Evolutionary conservation across 2,329 filamentous ascomycete genomes (phyloP).

Genomic region (Davidsoniella virescens): DNA sequence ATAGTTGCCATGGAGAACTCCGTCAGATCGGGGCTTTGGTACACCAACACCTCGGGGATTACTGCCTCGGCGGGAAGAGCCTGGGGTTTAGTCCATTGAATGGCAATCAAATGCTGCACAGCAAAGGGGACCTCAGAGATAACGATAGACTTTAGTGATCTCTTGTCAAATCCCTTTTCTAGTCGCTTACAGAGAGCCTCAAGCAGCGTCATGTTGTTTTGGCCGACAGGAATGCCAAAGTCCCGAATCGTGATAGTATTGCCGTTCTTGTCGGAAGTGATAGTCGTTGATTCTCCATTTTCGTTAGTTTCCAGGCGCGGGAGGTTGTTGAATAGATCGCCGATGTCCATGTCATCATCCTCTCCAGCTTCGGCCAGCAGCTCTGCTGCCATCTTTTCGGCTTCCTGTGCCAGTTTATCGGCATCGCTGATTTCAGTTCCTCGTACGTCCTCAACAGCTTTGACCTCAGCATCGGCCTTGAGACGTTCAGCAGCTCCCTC

Average conservation of each 20-base stretch:
- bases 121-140: constrained; percentile 61
- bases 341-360: constrained; percentile 33
- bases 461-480: not conserved
- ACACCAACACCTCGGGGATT: constrained; percentile 20
- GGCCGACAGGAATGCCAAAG: constrained; percentile 68
- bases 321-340: constrained; percentile 39
- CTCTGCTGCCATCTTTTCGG: constrained; percentile 41
- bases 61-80: constrained; percentile 28
- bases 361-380: constrained; percentile 37
- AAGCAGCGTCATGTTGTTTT: constrained; percentile 58
- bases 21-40: constrained; percentile 29
- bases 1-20: constrained; percentile 59
- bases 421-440: constrained; percentile 18
- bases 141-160: constrained; percentile 48
- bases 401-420: constrained; percentile 38
- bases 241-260: constrained; percentile 39
- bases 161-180: constrained; percentile 39
- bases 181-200: constrained; percentile 81
- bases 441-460: not conserved
- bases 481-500: constrained; percentile 13
- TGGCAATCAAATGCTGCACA: constrained; percentile 56
- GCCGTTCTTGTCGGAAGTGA: constrained; percentile 35
- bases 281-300: constrained; percentile 41
- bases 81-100: constrained; percentile 66
- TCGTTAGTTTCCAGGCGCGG: constrained; percentile 43